phyloP scores from a whole-genome alignment of 805 yeast species.

The Ogataea ganodermae region DNA sequence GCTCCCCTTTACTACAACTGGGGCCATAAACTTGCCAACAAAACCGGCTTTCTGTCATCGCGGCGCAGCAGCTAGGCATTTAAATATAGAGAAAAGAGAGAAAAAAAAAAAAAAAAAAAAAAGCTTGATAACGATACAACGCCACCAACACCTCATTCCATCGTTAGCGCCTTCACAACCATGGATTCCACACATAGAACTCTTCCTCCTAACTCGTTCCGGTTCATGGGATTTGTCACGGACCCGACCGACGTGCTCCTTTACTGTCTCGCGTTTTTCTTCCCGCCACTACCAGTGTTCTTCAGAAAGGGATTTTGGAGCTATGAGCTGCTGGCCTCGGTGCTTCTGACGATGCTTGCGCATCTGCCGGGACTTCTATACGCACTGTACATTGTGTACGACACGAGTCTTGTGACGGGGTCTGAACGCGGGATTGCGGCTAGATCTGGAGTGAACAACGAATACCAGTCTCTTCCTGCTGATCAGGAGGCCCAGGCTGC shows the following conservation, averaged over 20 bases:
- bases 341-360: slow-evolving; percentile 47
- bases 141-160: neutral
- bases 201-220: slow-evolving; percentile 22
- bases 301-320: slow-evolving; percentile 64
- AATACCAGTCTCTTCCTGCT: slow-evolving; percentile 8
- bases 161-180: neutral
- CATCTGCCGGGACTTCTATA: slow-evolving; percentile 54
- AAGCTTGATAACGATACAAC: neutral
- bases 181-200: slow-evolving; percentile 4
- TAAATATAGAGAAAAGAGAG: neutral
- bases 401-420: slow-evolving; percentile 31
- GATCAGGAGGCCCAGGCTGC: slow-evolving; percentile 11
- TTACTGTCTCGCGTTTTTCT: slow-evolving; percentile 58
- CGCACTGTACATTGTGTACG: slow-evolving; percentile 47
- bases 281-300: slow-evolving; percentile 77
- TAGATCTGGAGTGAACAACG: slow-evolving; percentile 11
- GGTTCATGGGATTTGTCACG: slow-evolving; percentile 15
- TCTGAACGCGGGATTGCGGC: slow-evolving; percentile 21
- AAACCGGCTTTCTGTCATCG: neutral
- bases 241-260: slow-evolving; percentile 54
- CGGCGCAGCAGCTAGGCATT: neutral
- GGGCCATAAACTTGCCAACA: too few relatives aligned
- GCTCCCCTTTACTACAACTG: too few relatives aligned
- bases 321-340: slow-evolving; percentile 47
- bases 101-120: neutral